These are phyloP conservation scores for Astrothelium subdiscretum DNA, from an alignment of 495 filamentous ascomycete genomes.

Conservation along the genomic window DNA sequence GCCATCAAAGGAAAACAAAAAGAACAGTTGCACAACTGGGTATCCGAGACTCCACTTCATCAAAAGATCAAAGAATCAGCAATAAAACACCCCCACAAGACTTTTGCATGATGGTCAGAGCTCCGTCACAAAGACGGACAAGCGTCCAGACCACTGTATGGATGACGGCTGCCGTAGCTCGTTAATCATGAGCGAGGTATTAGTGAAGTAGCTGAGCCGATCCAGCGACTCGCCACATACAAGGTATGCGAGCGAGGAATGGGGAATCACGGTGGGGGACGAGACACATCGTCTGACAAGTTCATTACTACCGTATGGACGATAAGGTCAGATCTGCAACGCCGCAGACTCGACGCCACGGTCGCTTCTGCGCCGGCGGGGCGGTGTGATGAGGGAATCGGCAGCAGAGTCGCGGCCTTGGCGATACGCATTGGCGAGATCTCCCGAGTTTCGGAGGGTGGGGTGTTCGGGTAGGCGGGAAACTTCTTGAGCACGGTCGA, in stretches of 20 bases:
- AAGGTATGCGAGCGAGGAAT: not conserved
- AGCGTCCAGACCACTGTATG: not conserved
- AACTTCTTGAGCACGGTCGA: not conserved
- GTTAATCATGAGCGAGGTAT: not conserved
- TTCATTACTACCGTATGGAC: not conserved
- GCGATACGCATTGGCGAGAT: not conserved
- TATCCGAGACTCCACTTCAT: not conserved
- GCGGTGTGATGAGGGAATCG: not conserved
- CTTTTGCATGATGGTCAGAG: not conserved
- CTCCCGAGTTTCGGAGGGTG: not conserved
- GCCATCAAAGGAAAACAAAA: not conserved
- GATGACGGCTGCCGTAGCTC: not conserved
- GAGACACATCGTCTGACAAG: not conserved
- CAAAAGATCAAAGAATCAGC: not conserved
- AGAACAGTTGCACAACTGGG: not conserved
- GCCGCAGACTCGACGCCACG: not conserved
- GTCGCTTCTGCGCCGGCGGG: not conserved
- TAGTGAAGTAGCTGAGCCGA: not conserved
- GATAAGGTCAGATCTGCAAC: not conserved
- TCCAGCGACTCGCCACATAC: not conserved
- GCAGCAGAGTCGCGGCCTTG: not conserved
- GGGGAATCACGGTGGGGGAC: not conserved
- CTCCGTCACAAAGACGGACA: not conserved
- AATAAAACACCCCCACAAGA: not conserved
- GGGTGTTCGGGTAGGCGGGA: not conserved